Evolutionary conservation across 2,329 filamentous ascomycete genomes (phyloP).

Genomic region (Aspergillus terreus): DNA sequence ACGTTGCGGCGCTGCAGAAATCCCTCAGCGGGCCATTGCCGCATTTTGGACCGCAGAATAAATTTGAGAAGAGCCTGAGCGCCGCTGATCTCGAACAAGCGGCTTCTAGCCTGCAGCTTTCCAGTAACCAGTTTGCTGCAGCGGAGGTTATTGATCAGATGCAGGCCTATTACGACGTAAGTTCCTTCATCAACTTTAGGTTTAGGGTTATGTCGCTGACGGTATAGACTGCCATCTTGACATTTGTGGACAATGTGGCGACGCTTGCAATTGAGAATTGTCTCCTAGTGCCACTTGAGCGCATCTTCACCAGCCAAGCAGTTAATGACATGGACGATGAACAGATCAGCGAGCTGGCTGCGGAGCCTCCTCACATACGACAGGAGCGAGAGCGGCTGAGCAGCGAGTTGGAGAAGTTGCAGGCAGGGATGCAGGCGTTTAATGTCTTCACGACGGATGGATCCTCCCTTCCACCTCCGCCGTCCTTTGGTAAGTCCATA

Average conservation of each 20-base stretch:
- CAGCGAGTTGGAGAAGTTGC: constrained; percentile 17
- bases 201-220: neutral
- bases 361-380: constrained; percentile 12
- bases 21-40: neutral
- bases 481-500: neutral
- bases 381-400: constrained; percentile 13
- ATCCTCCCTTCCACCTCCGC: neutral
- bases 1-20: constrained; percentile 2
- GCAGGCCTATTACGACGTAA: constrained; percentile 26
- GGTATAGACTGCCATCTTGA: constrained; percentile 32
- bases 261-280: constrained; percentile 50
- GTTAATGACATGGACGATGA: constrained; percentile 36
- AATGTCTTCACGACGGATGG: neutral
- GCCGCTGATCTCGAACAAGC: constrained; percentile 1
- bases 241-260: constrained; percentile 48
- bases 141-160: constrained; percentile 45
- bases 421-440: constrained; percentile 5
- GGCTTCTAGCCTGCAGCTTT: neutral
- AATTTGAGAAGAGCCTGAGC: neutral
- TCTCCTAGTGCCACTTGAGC: constrained; percentile 40
- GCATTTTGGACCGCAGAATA: neutral
- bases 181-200: neutral
- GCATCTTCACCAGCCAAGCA: constrained; percentile 39
- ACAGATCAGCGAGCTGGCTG: constrained; percentile 37
- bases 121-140: constrained; percentile 32